These are phyloP conservation scores for Annulohypoxylon moriforme DNA, from an alignment of 495 filamentous ascomycete genomes.

Conservation along the genomic window DNA sequence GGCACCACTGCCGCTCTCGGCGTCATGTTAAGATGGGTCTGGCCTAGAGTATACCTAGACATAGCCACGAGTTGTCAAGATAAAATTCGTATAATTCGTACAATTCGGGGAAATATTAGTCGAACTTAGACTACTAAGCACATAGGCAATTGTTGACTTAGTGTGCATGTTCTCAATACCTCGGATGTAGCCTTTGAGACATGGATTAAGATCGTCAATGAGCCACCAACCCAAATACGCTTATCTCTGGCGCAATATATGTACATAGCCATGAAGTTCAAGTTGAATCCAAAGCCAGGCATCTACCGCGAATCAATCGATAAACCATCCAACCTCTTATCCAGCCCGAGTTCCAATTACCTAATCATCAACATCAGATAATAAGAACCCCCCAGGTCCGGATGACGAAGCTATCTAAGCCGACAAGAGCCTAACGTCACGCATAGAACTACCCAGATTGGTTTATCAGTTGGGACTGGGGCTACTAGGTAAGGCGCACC, in stretches of 20 bases:
- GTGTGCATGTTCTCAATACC: neutral
- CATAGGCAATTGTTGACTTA: neutral
- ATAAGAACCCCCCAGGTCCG: neutral
- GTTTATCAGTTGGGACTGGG: neutral
- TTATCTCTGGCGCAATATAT: neutral
- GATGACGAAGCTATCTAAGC: conserved; percentile 5
- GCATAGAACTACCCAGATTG: conserved; percentile 2
- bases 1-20: neutral
- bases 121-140: neutral
- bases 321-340: neutral
- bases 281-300: neutral
- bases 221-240: neutral
- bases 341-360: neutral
- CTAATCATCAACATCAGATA: neutral
- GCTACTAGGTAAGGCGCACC: neutral
- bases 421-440: neutral
- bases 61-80: neutral
- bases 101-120: neutral
- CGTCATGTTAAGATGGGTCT: neutral
- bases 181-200: neutral
- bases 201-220: neutral
- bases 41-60: neutral
- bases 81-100: neutral
- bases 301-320: neutral
- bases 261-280: neutral